Conservation (phyloP, 1,139 yeast species). For the Kluyveromyces sp. region DNA sequence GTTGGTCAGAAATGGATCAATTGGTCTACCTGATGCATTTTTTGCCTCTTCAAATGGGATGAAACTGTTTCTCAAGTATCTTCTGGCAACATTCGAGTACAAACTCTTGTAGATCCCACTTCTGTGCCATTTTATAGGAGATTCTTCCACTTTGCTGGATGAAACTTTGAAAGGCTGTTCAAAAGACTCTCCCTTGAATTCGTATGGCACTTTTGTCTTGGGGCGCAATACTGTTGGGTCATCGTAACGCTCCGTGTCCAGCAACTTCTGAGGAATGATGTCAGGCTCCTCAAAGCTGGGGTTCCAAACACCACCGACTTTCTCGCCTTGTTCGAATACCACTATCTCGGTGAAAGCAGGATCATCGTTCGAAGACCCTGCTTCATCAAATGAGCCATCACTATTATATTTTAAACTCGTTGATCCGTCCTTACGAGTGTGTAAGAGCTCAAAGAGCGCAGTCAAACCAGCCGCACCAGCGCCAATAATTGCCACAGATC, state of each 20-base stretch:
- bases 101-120: slow-evolving; percentile 17
- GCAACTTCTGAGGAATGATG: slow-evolving; percentile 19
- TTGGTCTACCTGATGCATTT: slow-evolving; percentile 13
- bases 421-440: slow-evolving; percentile 29
- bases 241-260: slow-evolving; percentile 20
- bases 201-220: slow-evolving; percentile 13
- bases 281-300: slow-evolving; percentile 20
- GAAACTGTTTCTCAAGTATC: slow-evolving; percentile 17
- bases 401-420: slow-evolving; percentile 20
- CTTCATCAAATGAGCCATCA: slow-evolving; percentile 12
- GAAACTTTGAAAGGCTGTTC: slow-evolving; percentile 17
- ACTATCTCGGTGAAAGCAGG: slow-evolving; percentile 26
- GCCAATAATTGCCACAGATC: slow-evolving; percentile 34
- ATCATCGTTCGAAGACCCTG: slow-evolving; percentile 9
- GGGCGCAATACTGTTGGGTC: slow-evolving; percentile 24
- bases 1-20: slow-evolving; percentile 40
- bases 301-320: slow-evolving; percentile 37
- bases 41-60: slow-evolving; percentile 11
- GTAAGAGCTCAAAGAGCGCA: slow-evolving; percentile 32
- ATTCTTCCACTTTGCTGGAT: neutral
- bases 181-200: slow-evolving; percentile 13
- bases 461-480: slow-evolving; percentile 39
- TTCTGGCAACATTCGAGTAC: slow-evolving; percentile 16
- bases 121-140: slow-evolving; percentile 10
- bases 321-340: slow-evolving; percentile 33